Base-by-base conservation (phyloP, 2,329 filamentous ascomycete species). In the Clarireedia hainanense region DNA sequence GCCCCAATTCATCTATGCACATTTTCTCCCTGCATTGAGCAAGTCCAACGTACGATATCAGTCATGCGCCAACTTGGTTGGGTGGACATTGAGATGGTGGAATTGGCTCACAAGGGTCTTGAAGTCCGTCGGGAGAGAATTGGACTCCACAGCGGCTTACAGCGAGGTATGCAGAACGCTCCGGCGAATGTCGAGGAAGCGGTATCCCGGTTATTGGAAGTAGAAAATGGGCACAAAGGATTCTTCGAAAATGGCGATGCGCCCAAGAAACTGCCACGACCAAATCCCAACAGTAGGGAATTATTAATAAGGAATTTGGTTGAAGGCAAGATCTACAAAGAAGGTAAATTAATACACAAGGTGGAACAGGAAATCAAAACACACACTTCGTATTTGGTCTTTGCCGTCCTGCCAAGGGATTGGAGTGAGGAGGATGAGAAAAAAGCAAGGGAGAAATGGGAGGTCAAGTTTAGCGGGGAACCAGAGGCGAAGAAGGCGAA, bases 1-100 rank as follows among this genome's bases (percentile, higher is more conserved):
- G 79, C 81, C 43, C 80, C 86, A 5, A 82, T 86, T 1, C 80
- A 94, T 67, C 80, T 99, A 54, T 99, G 94, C 75, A 95, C 91
- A 0, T 99, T 99, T 73, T 95, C 88, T 1, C 94, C 94, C 0
- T 99, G 94, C 71, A 95, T 99, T 62, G 94, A 99, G 72, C 94
- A 99, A 74, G 92, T 95, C 23, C 90, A 88, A 52, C 83, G 85
- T 55, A 97, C 94, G 0, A 85, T 96, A 53, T 86, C 88, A 10
- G 81, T 83, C 12, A 79, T 99, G 71, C 85, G 92, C 53, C 80
- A 84, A 39, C 75, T 91, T 6, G 90, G 89, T 52, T 99, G 94
- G 94, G 80, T 91, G 9, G 87, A 92, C 57, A 95, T 97, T 61
- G 84, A 89, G 63, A 96, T 96, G 89, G 88, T 95, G 0, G 94